phyloP scores from a whole-genome alignment of 345 rosid genomes.

The Salix caprea region DNA sequence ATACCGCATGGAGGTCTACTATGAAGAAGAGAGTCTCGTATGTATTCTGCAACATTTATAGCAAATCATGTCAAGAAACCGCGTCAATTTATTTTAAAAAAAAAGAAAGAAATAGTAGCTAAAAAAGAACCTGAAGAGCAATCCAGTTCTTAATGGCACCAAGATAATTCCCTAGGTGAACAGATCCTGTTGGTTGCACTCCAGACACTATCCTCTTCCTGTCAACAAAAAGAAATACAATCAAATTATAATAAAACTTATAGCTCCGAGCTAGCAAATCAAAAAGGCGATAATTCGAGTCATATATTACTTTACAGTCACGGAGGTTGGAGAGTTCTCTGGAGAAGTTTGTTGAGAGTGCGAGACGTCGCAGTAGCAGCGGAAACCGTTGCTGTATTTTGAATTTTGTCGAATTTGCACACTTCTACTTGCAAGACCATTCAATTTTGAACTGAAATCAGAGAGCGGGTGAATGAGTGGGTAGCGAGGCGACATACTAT shows the following conservation, averaged over 20 bases:
- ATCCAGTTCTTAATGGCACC: constrained; percentile 91
- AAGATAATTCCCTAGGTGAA: constrained; percentile 89
- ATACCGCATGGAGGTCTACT: constrained; percentile 89
- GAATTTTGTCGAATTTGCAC: constrained; percentile 7
- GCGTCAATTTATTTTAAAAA: no score
- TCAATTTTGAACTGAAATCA: neutral
- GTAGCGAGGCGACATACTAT: neutral
- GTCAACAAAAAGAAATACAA: neutral
- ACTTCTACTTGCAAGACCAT: neutral
- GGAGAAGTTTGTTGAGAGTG: constrained; percentile 30
- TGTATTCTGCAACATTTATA: constrained; percentile 48
- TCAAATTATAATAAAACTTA: neutral
- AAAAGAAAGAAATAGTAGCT: neutral
- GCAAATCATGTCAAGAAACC: neutral
- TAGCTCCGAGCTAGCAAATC: neutral
- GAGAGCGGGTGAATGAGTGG: neutral
- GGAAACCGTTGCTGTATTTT: constrained; percentile 22
- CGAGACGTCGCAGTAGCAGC: constrained; percentile 45
- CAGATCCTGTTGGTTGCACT: constrained; percentile 86
- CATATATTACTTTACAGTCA: constrained; percentile 25
- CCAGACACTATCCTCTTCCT: constrained; percentile 92
- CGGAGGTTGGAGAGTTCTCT: constrained; percentile 32
- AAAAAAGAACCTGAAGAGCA: constrained; percentile 59
- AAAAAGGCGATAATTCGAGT: neutral
- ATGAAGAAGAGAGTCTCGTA: constrained; percentile 83